These are phyloP conservation scores for Nicotiana tabacum DNA, from an alignment of 257 asterid species.

Conservation along the genomic window DNA sequence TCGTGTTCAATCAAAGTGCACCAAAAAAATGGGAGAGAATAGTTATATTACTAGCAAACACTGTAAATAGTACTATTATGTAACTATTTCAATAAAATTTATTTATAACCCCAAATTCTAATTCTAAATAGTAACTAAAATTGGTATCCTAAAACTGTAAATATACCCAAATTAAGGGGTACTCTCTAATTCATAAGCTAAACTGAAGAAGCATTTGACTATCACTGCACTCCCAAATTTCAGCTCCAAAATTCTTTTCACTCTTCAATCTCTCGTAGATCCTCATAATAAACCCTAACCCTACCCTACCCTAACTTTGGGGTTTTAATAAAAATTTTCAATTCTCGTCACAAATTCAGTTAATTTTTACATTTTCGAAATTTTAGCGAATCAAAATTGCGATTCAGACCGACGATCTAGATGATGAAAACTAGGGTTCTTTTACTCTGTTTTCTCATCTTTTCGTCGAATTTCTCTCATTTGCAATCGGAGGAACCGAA, in stretches of 20 bases:
- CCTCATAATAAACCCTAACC: not conserved
- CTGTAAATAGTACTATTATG: no score
- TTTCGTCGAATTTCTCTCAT: constrained; percentile 47
- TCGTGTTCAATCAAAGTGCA: no score
- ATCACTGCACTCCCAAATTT: not conserved
- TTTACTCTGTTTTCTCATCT: constrained; percentile 44
- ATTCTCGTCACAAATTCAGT: not conserved
- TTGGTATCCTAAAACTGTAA: not conserved
- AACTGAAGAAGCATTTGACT: constrained; percentile 4
- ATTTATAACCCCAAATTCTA: no score
- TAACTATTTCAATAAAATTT: no score
- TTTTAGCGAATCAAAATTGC: not conserved
- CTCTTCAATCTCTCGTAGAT: not conserved
- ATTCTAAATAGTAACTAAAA: not conserved
- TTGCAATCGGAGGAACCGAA: constrained; percentile 65
- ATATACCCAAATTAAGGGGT: not conserved
- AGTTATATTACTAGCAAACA: no score
- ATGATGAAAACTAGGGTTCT: constrained; percentile 75
- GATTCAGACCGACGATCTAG: constrained; percentile 17
- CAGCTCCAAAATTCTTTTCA: not conserved
- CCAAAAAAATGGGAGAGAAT: no score
- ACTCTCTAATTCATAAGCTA: not conserved
- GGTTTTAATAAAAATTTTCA: not conserved
- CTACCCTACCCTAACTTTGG: not conserved
- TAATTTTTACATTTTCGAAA: not conserved